Percentiles rank a stretch among this genome's conserved stretches.
Evolutionary conservation across 768 basidiomycete genomes (phyloP).

Genomic region (Boletus tomentosulus): DNA sequence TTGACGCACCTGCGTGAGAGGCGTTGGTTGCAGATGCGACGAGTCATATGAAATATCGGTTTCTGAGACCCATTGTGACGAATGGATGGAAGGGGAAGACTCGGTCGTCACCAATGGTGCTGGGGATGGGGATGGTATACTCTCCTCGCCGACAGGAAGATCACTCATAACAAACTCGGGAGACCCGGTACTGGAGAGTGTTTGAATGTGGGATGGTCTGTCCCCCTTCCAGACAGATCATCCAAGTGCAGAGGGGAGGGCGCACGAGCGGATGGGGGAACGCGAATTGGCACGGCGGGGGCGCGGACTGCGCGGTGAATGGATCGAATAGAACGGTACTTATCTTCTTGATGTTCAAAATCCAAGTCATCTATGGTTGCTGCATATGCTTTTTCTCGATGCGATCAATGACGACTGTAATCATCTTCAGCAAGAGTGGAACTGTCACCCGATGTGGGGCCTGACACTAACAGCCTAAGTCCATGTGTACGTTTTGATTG

Average conservation of each 20-base stretch:
- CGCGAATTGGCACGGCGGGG: no score
- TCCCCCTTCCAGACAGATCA: no score
- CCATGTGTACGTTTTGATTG: not conserved
- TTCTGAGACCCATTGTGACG: no score
- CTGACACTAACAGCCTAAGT: not conserved
- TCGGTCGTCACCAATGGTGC: no score
- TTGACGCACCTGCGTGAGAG: conserved; percentile 36
- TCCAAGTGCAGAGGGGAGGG: no score
- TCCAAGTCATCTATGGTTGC: not conserved
- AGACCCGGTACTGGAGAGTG: no score
- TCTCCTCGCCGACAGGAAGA: conserved; percentile 25
- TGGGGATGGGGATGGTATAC: conserved; percentile 33
- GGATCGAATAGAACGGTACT: no score
- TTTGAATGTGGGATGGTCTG: conserved; percentile 27
- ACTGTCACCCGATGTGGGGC: not conserved
- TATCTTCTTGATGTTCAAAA: not conserved
- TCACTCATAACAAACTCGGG: conserved; percentile 31
- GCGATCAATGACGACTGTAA: not conserved
- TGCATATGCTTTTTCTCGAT: not conserved
- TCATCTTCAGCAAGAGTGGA: not conserved
- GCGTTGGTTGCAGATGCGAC: no score
- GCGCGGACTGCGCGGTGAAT: no score
- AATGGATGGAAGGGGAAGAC: no score
- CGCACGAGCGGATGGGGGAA: no score
- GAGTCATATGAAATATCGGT: no score